Percentiles rank a stretch among this genome's conserved stretches.
These are phyloP conservation scores for Talaromyces thailandensis DNA, from an alignment of 495 filamentous ascomycete species.

Conservation along the genomic window DNA sequence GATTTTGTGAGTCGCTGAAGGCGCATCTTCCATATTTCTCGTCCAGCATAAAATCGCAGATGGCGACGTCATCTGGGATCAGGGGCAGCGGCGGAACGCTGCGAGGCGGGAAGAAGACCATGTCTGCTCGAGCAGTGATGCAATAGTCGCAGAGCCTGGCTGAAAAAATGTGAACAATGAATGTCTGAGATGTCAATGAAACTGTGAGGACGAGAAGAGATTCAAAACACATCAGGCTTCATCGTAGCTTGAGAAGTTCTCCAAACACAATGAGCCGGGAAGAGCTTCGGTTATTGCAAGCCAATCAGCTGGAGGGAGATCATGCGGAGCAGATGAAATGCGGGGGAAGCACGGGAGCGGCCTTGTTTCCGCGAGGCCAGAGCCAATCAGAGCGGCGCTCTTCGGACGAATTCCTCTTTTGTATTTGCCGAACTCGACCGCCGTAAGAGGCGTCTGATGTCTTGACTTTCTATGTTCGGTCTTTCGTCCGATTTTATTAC, in stretches of 20 bases:
- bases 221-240: background rate
- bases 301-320: background rate
- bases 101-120: slow-evolving; percentile 71
- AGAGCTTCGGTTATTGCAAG: slow-evolving; percentile 2
- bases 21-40: slow-evolving; percentile 63
- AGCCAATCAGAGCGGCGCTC: background rate
- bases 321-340: background rate
- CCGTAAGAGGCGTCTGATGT: too few relatives aligned
- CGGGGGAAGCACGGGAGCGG: background rate
- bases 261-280: background rate
- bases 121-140: slow-evolving; percentile 17
- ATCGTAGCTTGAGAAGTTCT: background rate
- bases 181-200: background rate
- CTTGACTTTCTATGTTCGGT: background rate
- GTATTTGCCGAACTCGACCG: background rate
- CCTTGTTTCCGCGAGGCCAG: background rate
- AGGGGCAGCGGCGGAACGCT: slow-evolving; percentile 61
- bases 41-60: slow-evolving; percentile 72
- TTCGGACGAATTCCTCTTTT: background rate
- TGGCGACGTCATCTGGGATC: slow-evolving; percentile 65
- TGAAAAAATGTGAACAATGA: background rate
- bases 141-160: background rate
- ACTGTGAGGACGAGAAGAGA: background rate
- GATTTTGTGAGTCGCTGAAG: slow-evolving; percentile 53
- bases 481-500: background rate